Percentiles rank a stretch among this genome's conserved stretches.
These are phyloP conservation scores for Aspergillus brasiliensis DNA, from an alignment of 2,329 filamentous ascomycete genomes.

Conservation along the genomic window DNA sequence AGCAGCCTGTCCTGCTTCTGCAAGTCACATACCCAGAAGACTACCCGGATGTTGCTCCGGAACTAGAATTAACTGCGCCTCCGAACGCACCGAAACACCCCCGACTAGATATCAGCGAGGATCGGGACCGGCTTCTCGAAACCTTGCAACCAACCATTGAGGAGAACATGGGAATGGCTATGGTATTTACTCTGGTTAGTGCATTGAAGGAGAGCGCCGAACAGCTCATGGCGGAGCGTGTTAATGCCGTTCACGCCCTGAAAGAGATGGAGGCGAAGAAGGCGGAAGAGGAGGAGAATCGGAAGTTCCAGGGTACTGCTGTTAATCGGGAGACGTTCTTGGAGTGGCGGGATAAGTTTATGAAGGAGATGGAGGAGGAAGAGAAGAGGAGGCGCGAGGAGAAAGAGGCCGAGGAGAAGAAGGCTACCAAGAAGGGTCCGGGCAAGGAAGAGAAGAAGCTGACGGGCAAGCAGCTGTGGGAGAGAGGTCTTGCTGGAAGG, in stretches of 20 bases:
- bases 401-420: constrained; percentile 75
- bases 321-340: constrained; percentile 87
- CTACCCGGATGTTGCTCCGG: constrained; percentile 85
- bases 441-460: constrained; percentile 68
- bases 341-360: constrained; percentile 77
- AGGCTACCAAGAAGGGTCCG: constrained; percentile 74
- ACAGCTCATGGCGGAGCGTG: constrained; percentile 73
- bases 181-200: constrained; percentile 90
- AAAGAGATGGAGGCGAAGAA: constrained; percentile 58
- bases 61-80: constrained; percentile 75
- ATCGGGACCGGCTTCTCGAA: constrained; percentile 73
- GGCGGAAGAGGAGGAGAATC: constrained; percentile 86
- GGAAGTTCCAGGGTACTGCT: constrained; percentile 88
- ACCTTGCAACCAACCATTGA: constrained; percentile 74
- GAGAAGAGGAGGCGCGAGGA: constrained; percentile 68
- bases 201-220: constrained; percentile 91
- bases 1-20: constrained; percentile 72
- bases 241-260: constrained; percentile 60
- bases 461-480: constrained; percentile 77
- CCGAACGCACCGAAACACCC: constrained; percentile 70
- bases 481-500: constrained; percentile 69
- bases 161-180: constrained; percentile 95
- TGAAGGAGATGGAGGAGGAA: constrained; percentile 77
- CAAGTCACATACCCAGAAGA: constrained; percentile 85
- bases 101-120: constrained; percentile 76